Percentiles rank a stretch among this genome's conserved stretches.
These are phyloP conservation scores for Sclerotinia spermophila DNA, from an alignment of 2,329 filamentous ascomycete species.

Conservation along the genomic window DNA sequence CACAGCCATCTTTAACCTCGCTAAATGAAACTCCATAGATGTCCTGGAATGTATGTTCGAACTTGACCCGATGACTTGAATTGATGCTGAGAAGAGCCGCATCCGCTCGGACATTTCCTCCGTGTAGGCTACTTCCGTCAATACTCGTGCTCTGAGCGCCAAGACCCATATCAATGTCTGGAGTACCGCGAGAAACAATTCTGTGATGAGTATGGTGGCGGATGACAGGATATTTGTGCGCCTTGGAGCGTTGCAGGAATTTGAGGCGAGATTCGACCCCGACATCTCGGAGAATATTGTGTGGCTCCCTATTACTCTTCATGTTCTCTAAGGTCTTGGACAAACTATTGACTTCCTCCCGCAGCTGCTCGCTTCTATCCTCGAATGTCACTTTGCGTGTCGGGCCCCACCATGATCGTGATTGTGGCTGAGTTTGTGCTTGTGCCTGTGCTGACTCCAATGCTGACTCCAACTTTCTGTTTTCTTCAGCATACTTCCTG, in stretches of 20 bases:
- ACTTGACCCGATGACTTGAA: not conserved
- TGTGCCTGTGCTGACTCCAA: not conserved
- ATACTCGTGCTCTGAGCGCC: too few species aligned
- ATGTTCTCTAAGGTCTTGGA: not conserved
- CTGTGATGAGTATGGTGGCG: not conserved
- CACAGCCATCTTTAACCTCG: not conserved
- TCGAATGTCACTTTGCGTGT: not conserved
- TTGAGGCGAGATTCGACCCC: not conserved
- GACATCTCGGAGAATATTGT: slow-evolving; percentile 2
- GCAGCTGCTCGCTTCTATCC: not conserved
- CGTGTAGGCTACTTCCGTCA: too few species aligned
- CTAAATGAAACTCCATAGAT: not conserved
- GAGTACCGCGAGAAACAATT: not conserved
- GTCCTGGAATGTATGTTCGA: not conserved
- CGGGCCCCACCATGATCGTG: not conserved
- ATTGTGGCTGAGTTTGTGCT: not conserved
- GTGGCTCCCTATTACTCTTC: not conserved
- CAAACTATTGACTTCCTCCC: not conserved
- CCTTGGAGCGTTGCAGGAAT: not conserved
- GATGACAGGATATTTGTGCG: not conserved
- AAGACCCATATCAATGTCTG: not conserved
- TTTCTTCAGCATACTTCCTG: not conserved
- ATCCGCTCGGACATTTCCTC: not conserved
- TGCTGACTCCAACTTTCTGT: not conserved
- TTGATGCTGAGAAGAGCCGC: not conserved